phyloP scores from a whole-genome alignment of 768 basidiomycete species.

The Boletus reticuloceps region DNA sequence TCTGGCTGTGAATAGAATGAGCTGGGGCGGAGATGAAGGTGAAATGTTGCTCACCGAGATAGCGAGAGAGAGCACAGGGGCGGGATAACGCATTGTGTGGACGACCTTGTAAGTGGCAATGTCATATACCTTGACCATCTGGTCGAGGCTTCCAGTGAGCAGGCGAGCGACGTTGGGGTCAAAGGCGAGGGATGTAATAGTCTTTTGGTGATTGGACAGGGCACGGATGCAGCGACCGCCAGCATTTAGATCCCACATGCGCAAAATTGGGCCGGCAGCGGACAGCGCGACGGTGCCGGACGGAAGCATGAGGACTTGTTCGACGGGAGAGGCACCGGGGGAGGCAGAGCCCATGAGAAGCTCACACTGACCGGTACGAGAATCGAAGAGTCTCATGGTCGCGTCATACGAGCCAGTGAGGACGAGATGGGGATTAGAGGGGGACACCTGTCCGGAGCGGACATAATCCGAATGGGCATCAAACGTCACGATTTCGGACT shows the following conservation, averaged over 20 bases:
- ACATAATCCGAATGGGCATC: conserved; percentile 92
- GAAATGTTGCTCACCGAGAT: conserved; percentile 62
- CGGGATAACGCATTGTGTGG: conserved; percentile 98
- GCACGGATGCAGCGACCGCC: conserved; percentile 89
- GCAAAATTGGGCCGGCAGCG: conserved; percentile 86
- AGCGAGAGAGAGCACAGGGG: conserved; percentile 85
- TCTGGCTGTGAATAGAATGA: conserved; percentile 62
- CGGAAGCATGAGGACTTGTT: conserved; percentile 91
- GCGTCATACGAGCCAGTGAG: conserved; percentile 95
- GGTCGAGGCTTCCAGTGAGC: conserved; percentile 89
- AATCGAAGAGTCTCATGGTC: conserved; percentile 84
- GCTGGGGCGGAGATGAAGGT: neutral
- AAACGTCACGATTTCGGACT: conserved; percentile 76
- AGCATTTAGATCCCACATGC: conserved; percentile 93
- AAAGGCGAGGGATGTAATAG: conserved; percentile 86
- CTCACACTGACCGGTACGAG: conserved; percentile 79
- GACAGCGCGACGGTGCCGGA: conserved; percentile 84
- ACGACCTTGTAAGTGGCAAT: conserved; percentile 91
- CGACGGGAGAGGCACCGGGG: conserved; percentile 58
- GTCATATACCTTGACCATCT: conserved; percentile 99
- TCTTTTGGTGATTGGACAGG: conserved; percentile 97
- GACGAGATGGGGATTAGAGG: conserved; percentile 77
- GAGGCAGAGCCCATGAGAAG: conserved; percentile 65
- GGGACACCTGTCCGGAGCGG: conserved; percentile 85
- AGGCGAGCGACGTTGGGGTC: conserved; percentile 73